phyloP scores from a whole-genome alignment of 1,284 basidiomycete species.

The Stygiomarasmius scandens region DNA sequence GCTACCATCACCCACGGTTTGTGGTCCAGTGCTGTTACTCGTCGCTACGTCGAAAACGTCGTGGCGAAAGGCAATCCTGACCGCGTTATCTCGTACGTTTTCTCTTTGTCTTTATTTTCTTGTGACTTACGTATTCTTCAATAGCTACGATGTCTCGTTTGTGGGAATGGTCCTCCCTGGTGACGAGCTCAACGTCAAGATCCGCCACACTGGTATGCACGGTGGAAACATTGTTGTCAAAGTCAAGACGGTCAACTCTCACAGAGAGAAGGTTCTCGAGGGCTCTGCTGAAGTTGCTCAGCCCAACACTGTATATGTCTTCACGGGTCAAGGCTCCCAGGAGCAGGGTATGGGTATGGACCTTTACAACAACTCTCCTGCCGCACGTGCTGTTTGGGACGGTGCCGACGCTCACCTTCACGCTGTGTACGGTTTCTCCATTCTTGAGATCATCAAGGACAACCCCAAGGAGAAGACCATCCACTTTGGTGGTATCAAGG shows the following conservation, averaged over 20 bases:
- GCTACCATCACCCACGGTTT: slow-evolving; percentile 98
- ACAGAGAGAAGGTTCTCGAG: slow-evolving; percentile 89
- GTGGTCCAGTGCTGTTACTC: slow-evolving; percentile 94
- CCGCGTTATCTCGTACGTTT: slow-evolving; percentile 80
- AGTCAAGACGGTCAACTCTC: slow-evolving; percentile 85
- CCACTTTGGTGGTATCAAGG: slow-evolving; percentile 99
- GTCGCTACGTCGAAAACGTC: slow-evolving; percentile 91
- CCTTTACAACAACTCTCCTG: slow-evolving; percentile 89
- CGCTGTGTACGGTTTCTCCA: slow-evolving; percentile 96
- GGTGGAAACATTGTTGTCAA: slow-evolving; percentile 92
- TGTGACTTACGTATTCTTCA: slow-evolving; percentile 17
- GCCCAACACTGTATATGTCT: slow-evolving; percentile 92
- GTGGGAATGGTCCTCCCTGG: slow-evolving; percentile 98
- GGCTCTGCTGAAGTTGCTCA: slow-evolving; percentile 94
- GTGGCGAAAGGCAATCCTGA: slow-evolving; percentile 93
- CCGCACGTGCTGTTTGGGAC: slow-evolving; percentile 97
- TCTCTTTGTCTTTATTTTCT: slow-evolving; percentile 2
- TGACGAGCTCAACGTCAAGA: slow-evolving; percentile 85
- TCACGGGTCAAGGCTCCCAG: slow-evolving; percentile 98
- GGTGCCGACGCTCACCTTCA: slow-evolving; percentile 92
- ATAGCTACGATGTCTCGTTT: slow-evolving; percentile 87
- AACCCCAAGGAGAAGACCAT: slow-evolving; percentile 98
- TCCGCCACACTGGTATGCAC: slow-evolving; percentile 90
- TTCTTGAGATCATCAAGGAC: slow-evolving; percentile 97
- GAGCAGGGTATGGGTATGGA: slow-evolving; percentile 99